Evolutionary conservation across 495 filamentous ascomycete species (phyloP), one percentile per base, ranked within the genome.

Genomic region (Jackrogersella minutella): DNA sequence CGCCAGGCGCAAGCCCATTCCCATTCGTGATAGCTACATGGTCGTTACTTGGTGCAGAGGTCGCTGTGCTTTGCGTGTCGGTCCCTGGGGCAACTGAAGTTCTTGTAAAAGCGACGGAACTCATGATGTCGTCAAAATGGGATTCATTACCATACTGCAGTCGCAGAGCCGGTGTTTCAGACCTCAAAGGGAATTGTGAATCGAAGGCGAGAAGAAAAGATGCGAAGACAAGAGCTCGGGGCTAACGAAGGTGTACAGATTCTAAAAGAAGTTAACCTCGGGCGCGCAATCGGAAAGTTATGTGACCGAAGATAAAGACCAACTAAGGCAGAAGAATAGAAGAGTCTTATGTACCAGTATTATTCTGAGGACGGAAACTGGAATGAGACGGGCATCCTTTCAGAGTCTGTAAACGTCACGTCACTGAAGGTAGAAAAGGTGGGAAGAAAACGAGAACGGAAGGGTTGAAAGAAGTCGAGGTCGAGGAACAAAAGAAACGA

Each of bases 361-460:
- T 63, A 55, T 68, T 62, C 62, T 34, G 37, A 46, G 50, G 43
- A 43, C 31, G 28, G 47, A 34, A 19, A 55, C 57, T 68, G 66
- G 60, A 70, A 74, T 70, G 69, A 36, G 36, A 19, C 34, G 55
- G 52, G 28, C 66, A 74, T 72, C 58, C 69, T 74, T 74, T 73
- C 66, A 64, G 54, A 52, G 24, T 46, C 41, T 64, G 56, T 61
- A 21, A 69, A 69, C 60, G 60, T 54, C 41, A 41, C 47, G 64
- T 16, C 56, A 58, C 41, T 21, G 43, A 40, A 58, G 43, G 46
- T 34, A 46, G 44, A 53, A 37, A 46, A 63, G 33, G 59, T 47
- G 17, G 19, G 65, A 56, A 37, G 34, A 60, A 22, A 33, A 64
- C 52, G 28, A 63, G 58, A 66, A 70, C 69, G 72, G 69, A 69